Base-by-base conservation (phyloP, 805 yeast genomes). In the Ogataea sp. region DNA sequence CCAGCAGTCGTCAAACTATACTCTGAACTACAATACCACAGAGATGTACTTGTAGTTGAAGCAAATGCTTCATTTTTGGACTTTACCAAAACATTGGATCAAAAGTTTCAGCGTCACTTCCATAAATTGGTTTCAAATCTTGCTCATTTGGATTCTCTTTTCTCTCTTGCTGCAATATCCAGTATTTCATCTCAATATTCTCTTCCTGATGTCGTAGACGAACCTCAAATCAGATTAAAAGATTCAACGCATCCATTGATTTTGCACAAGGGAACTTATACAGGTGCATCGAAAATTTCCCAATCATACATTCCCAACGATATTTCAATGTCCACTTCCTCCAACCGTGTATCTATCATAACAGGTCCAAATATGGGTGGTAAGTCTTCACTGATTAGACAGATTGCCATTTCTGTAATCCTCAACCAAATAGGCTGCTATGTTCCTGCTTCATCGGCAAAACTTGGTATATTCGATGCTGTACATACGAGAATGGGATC, bases 311-410 rank as follows among this genome's bases (percentile, higher is more conserved):
- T 88, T 11, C 69, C 93, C 2, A 88, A 87, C 53, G 76, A 79
- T 45, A 69, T 80, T 5, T 40, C 54, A 6, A 71, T 88, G 64
- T 48, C 64, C 6, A 52, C 61, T 6, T 52, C 61, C n/a, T 55
- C 63, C 3, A 67, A 74, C 13, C 66, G 86, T 26, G 71, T 75
- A 0, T 63, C 79, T 39, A 67, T 88, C 14, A 73, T 88, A 18
- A 84, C 95, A 0, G 95, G 95, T 0, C 93, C 94, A 0, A 84
- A 84, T 48, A 83, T 84, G 88, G 95, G 95, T 9, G 95, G 95
- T 4, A 85, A 85, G 54, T 80, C 88, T 6, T 78, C 87, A 1
- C 79, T 78, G 50, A 85, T 83, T 14, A 70, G 84, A 38, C 87
- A 83, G 44, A 69, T 83, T 10, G 95, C 93, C 0, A 57, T 86